phyloP scores from a whole-genome alignment of 257 asterid species.

The Primulina tabacum region DNA sequence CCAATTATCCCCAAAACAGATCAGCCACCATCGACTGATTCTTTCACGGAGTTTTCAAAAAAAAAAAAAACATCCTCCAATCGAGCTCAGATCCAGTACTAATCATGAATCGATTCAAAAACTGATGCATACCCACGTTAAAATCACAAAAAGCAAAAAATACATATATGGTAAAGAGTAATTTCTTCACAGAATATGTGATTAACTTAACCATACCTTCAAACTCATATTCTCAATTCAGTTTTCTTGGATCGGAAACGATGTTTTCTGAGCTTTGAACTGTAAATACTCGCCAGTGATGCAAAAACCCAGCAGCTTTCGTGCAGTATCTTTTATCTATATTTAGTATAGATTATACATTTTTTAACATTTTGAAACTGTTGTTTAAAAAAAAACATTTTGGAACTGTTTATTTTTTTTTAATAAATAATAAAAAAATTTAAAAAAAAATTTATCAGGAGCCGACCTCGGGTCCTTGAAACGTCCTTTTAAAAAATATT shows the following conservation, averaged over 20 bases:
- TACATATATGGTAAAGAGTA: neutral
- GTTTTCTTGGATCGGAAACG: neutral
- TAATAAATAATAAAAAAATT: too few species aligned
- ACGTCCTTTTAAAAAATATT: too few species aligned
- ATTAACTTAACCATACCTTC: neutral
- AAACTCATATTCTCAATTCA: neutral
- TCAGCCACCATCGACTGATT: neutral
- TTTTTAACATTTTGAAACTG: too few species aligned
- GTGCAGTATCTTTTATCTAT: neutral
- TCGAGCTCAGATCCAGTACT: neutral
- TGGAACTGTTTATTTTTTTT: too few species aligned
- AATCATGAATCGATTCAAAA: too few species aligned
- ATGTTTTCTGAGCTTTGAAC: neutral
- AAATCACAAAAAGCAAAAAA: neutral
- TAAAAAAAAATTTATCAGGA: too few species aligned
- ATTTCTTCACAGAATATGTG: neutral
- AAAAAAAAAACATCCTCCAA: neutral
- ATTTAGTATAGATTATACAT: too few species aligned
- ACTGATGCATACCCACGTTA: neutral
- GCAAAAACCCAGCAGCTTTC: neutral
- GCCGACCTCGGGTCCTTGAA: too few species aligned
- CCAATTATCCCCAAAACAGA: neutral
- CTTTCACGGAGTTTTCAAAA: neutral
- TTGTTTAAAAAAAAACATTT: too few species aligned
- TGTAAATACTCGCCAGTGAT: neutral